phyloP scores from a whole-genome alignment of 176 grass and related monocot species.

The Carex littledalei region DNA sequence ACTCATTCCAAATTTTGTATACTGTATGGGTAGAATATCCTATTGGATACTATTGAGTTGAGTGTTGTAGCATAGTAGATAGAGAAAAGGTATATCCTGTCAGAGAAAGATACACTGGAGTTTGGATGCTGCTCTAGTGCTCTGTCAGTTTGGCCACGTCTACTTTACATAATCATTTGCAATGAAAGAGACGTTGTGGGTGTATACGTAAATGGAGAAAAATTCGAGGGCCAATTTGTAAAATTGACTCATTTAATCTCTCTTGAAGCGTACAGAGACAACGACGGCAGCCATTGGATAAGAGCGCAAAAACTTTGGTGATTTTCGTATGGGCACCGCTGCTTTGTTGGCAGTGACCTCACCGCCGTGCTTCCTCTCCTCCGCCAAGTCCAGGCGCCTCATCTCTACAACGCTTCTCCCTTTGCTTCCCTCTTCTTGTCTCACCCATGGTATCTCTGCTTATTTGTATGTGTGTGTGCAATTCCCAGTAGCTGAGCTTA shows the following conservation, averaged over 20 bases:
- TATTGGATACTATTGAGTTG: not conserved
- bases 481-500: not conserved
- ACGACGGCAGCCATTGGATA: not conserved
- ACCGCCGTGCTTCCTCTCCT: slow-evolving; percentile 14
- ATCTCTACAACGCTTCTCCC: not conserved
- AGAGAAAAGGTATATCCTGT: not conserved
- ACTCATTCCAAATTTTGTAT: not conserved
- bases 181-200: not conserved
- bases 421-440: not conserved
- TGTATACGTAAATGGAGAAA: too few relatives aligned
- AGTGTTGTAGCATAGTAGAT: not conserved
- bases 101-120: not conserved
- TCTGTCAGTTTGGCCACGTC: not conserved
- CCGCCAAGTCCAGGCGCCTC: not conserved
- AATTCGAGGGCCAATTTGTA: not conserved
- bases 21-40: not conserved
- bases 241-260: not conserved
- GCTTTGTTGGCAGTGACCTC: slow-evolving; percentile 27
- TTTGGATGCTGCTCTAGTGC: not conserved
- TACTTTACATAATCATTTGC: not conserved
- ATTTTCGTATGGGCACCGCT: slow-evolving; percentile 25
- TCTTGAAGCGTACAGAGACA: not conserved
- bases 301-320: not conserved
- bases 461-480: not conserved
- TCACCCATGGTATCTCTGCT: not conserved